Evolutionary conservation across 495 filamentous ascomycete species (phyloP).

Genomic region (Cenococcum geophilum): DNA sequence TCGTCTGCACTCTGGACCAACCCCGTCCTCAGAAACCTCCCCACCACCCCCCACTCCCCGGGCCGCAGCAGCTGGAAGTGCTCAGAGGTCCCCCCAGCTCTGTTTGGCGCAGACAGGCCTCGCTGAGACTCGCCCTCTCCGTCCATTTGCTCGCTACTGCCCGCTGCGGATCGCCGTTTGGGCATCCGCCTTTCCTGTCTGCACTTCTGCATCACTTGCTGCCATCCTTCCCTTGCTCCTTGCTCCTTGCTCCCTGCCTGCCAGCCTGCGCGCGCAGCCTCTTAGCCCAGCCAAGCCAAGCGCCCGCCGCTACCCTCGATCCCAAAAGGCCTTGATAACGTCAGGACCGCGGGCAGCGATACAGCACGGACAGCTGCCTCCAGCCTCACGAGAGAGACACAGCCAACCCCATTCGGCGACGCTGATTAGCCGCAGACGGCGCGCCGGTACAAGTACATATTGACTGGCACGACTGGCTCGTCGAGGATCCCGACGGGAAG

Average conservation of each 20-base stretch:
- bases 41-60: too few relatives aligned
- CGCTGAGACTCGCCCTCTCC: neutral
- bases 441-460: neutral
- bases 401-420: neutral
- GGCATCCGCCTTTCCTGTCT: slow-evolving; percentile 1
- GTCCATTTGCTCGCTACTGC: slow-evolving; percentile 6
- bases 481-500: slow-evolving; percentile 8
- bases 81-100: too few relatives aligned
- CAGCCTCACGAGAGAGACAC: neutral
- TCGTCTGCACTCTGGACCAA: too few relatives aligned
- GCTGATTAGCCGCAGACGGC: slow-evolving; percentile 9
- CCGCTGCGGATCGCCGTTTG: slow-evolving; percentile 4
- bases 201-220: neutral
- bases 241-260: neutral
- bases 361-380: neutral
- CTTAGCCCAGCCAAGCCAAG: neutral
- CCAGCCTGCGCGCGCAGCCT: neutral
- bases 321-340: neutral
- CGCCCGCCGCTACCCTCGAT: neutral
- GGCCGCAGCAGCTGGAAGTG: too few relatives aligned
- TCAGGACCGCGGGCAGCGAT: neutral
- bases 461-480: neutral
- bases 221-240: neutral
- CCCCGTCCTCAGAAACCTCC: too few relatives aligned
- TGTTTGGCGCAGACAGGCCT: neutral